A percentile compares a stretch with the other conserved stretches of the same genome.
Conservation (phyloP, 768 basidiomycete genomes). For the Termitomyces sp. region DNA sequence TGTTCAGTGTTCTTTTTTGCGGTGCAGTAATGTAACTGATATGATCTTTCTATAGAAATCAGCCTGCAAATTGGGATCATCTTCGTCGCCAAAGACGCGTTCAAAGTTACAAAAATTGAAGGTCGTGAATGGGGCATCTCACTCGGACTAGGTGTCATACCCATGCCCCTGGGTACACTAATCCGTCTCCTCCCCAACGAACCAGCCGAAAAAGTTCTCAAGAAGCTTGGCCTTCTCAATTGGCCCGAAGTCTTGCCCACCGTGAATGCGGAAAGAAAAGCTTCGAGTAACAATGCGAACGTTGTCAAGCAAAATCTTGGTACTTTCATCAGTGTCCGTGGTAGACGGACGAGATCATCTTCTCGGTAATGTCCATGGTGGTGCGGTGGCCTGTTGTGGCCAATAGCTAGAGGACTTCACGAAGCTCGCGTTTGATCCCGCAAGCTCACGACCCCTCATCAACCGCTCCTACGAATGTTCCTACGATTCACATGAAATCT, state of each 20-base stretch:
- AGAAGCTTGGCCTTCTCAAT: conserved; percentile 52
- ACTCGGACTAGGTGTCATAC: conserved; percentile 78
- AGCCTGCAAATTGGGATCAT: conserved; percentile 84
- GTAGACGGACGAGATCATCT: conserved; percentile 80
- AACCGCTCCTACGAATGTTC: too few relatives aligned
- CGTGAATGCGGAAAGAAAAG: conserved; percentile 50
- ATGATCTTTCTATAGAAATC: conserved; percentile 55
- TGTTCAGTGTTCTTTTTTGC: conserved; percentile 23
- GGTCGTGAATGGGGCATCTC: conserved; percentile 94
- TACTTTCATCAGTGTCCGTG: conserved; percentile 79
- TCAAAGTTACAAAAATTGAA: conserved; percentile 76
- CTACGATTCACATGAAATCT: too few relatives aligned
- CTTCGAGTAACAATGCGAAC: conserved; percentile 77
- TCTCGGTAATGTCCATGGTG: too few relatives aligned
- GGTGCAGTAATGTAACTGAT: background rate
- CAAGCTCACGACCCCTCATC: too few relatives aligned
- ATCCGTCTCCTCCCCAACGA: conserved; percentile 78
- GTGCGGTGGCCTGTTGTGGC: conserved; percentile 45
- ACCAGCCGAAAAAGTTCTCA: conserved; percentile 60
- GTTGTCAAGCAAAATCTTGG: conserved; percentile 82
- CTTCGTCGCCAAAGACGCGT: conserved; percentile 86
- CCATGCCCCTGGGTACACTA: conserved; percentile 82
- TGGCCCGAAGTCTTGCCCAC: conserved; percentile 66
- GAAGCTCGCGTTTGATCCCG: too few relatives aligned
- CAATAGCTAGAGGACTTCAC: too few relatives aligned